Conservation (phyloP, 1,284 basidiomycete species). For the Trichosporon faecale region DNA sequence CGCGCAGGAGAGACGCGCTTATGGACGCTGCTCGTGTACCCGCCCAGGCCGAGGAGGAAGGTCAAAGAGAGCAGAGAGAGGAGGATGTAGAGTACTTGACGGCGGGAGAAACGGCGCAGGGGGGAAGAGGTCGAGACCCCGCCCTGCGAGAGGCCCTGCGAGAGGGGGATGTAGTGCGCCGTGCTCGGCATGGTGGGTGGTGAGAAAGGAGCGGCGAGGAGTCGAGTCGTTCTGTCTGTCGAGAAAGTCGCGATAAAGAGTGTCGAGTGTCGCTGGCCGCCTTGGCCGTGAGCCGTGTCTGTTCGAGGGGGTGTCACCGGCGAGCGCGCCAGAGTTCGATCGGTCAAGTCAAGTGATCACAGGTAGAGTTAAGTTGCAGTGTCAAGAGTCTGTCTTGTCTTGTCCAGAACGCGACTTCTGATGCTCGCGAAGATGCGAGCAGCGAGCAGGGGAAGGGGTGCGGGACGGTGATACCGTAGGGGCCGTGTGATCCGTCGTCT, state of each 20-base stretch:
- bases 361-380: too few species aligned
- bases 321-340: too few species aligned
- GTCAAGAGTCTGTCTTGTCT: too few species aligned
- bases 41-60: neutral
- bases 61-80: neutral
- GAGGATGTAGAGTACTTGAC: neutral
- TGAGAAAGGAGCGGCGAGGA: neutral
- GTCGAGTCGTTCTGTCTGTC: neutral
- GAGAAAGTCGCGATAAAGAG: too few species aligned
- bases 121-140: neutral
- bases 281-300: too few species aligned
- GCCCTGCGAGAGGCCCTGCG: neutral
- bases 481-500: neutral
- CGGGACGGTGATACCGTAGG: neutral
- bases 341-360: too few species aligned
- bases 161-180: neutral
- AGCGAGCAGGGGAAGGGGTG: neutral
- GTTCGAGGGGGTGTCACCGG: too few species aligned
- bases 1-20: neutral
- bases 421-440: too few species aligned
- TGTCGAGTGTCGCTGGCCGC: neutral
- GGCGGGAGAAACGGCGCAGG: neutral
- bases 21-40: neutral
- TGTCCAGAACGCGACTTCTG: too few species aligned
- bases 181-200: neutral